Evolutionary conservation across 192 early-diverging fungal species (phyloP).

Genomic region (Backusella circina): DNA sequence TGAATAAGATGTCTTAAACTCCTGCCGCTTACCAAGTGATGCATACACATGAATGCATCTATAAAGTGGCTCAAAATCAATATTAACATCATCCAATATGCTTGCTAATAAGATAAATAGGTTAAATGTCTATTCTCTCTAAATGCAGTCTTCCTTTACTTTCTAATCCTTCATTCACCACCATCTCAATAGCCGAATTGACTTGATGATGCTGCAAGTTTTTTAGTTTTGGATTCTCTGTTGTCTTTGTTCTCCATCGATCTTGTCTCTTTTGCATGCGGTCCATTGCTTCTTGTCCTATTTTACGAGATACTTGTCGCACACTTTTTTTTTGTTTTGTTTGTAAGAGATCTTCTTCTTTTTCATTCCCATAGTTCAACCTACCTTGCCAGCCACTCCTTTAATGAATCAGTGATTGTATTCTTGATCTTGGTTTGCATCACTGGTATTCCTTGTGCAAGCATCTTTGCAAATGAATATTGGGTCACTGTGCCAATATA

Average conservation of each 20-base stretch:
- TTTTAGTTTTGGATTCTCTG: conserved; percentile 42
- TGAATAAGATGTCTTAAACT: conserved; percentile 85
- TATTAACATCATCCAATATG: conserved; percentile 61
- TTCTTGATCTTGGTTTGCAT: conserved; percentile 84
- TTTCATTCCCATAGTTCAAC: not conserved
- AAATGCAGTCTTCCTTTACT: too few species aligned
- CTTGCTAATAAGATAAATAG: conserved; percentile 53
- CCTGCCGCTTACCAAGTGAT: conserved; percentile 80
- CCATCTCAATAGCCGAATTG: conserved; percentile 77
- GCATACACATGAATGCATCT: conserved; percentile 97
- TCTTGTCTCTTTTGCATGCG: conserved; percentile 70
- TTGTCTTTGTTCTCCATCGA: conserved; percentile 45
- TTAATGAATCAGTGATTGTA: conserved; percentile 81
- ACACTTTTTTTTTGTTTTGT: conserved; percentile 43
- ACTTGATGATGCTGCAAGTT: conserved; percentile 51
- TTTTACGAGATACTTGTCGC: conserved; percentile 73
- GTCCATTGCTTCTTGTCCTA: conserved; percentile 84
- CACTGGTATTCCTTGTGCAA: conserved; percentile 86
- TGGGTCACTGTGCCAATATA: conserved; percentile 71
- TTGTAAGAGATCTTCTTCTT: not conserved
- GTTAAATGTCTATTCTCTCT: too few species aligned
- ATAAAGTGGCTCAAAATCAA: conserved; percentile 94
- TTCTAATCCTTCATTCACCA: conserved; percentile 81
- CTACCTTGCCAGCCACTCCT: conserved; percentile 87
- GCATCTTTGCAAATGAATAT: conserved; percentile 81